phyloP scores from a whole-genome alignment of 495 filamentous ascomycete genomes.

The Bathelium albidoporum region DNA sequence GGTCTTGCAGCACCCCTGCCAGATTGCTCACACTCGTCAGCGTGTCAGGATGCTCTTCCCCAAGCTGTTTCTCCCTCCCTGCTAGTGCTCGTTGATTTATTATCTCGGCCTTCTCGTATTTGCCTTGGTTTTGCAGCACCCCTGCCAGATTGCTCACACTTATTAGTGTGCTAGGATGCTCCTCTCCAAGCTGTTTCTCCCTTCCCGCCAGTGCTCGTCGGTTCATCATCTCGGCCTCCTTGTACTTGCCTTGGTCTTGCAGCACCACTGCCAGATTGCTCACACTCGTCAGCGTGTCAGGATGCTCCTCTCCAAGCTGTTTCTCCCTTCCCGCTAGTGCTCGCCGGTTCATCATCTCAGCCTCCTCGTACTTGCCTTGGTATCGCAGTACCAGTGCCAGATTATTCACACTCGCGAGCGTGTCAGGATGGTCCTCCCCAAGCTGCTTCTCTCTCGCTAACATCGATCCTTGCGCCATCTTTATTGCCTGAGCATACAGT shows the following conservation, averaged over 20 bases:
- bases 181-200: slow-evolving; percentile 11
- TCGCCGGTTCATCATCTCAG: slow-evolving; percentile 16
- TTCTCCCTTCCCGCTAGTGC: slow-evolving; percentile 10
- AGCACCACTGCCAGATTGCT: slow-evolving; percentile 18
- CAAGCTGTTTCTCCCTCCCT: slow-evolving; percentile 7
- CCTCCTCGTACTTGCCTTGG: slow-evolving; percentile 17
- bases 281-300: slow-evolving; percentile 14
- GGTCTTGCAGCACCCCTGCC: slow-evolving; percentile 10
- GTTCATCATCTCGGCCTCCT: slow-evolving; percentile 18
- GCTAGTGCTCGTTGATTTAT: slow-evolving; percentile 16
- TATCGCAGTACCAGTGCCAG: neutral
- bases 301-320: slow-evolving; percentile 18
- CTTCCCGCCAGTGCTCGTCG: slow-evolving; percentile 8
- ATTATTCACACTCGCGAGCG: slow-evolving; percentile 20
- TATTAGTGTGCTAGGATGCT: slow-evolving; percentile 17
- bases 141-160: slow-evolving; percentile 14
- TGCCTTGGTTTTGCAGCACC: slow-evolving; percentile 8
- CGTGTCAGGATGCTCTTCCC: slow-evolving; percentile 18
- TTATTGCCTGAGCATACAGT: neutral
- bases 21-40: slow-evolving; percentile 16
- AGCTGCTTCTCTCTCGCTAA: slow-evolving; percentile 17
- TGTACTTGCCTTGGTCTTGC: slow-evolving; percentile 15
- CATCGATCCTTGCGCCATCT: neutral
- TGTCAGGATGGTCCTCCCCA: slow-evolving; percentile 24
- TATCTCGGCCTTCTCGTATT: slow-evolving; percentile 16